Conservation (phyloP, 2,329 filamentous ascomycete species). For the Diaporthe vaccinii region DNA sequence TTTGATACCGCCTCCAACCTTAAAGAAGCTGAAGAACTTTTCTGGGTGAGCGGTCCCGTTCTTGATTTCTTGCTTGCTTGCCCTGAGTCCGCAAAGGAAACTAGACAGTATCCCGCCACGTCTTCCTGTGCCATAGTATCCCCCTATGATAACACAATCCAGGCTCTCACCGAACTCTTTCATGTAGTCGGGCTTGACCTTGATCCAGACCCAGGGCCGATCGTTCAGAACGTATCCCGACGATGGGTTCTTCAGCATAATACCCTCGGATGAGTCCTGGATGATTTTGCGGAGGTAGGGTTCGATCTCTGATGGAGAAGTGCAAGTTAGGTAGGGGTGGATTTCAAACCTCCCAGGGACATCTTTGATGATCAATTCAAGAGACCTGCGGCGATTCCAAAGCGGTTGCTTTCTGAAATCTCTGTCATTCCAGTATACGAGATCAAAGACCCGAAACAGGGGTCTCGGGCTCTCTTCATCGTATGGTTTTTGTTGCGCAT, state of each 20-base stretch:
- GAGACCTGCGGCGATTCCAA: constrained; percentile 81
- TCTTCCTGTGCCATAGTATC: constrained; percentile 90
- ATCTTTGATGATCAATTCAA: constrained; percentile 76
- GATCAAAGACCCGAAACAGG: constrained; percentile 89
- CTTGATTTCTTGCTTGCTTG: constrained; percentile 76
- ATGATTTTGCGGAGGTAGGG: constrained; percentile 84
- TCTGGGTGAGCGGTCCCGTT: constrained; percentile 70
- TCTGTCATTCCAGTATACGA: constrained; percentile 87
- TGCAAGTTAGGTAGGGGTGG: constrained; percentile 78
- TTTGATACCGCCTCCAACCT: constrained; percentile 94
- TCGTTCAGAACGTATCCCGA: constrained; percentile 90
- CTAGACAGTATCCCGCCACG: constrained; percentile 87
- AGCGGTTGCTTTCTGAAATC: constrained; percentile 86
- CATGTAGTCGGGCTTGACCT: constrained; percentile 99
- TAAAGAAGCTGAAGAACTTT: constrained; percentile 95
- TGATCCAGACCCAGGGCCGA: constrained; percentile 96
- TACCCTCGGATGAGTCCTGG: constrained; percentile 87
- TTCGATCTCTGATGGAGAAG: constrained; percentile 80
- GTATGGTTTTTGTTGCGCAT: constrained; percentile 81
- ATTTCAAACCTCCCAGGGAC: constrained; percentile 86
- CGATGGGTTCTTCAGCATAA: constrained; percentile 93
- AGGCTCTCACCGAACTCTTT: constrained; percentile 93
- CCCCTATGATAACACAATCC: constrained; percentile 90
- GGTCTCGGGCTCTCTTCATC: constrained; percentile 76
- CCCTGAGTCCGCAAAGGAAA: constrained; percentile 89